Base-by-base conservation (phyloP, 2,329 filamentous ascomycete genomes). In the Chrysoporthe puriensis region DNA sequence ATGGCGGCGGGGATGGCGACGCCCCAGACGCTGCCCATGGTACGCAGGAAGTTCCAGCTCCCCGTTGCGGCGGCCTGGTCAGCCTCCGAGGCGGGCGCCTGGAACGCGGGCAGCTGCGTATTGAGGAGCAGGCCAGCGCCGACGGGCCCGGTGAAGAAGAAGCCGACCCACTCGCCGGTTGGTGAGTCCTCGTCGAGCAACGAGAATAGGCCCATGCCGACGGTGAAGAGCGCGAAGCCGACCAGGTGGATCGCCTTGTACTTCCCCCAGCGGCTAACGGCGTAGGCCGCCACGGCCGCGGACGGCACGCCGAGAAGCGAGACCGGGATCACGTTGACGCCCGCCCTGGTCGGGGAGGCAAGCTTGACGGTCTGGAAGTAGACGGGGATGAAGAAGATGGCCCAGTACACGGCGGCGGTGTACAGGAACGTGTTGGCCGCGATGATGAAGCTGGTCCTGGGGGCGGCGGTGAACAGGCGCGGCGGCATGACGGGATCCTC, bases 21-120 rank as follows among this genome's bases (percentile, higher is more conserved):
- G 16, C 83, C 83, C 72, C 84, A 80, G 4, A 81, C 78, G n/a
- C 77, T 74, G 1, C 83, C 84, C 26, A 85, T 79, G 46, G 73
- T 77, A 13, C 83, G 77, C 67, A 81, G 74, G 68, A 85, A 86
- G 0, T 74, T 71, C 74, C 77, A 82, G 61, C 79, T 78, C 0
- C 75, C 77, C 0, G 79, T 79, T 0, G 80, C 77, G 2, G 75
- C 66, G 1, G 78, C 77, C 0, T 74, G 72, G 57, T 83, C 78
- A 0, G 68, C 67, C 18, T 81, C 79, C 1, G 71, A 54, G 0
- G 80, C 66, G 0, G 74, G 67, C 0, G 81, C 82, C 72, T 81
- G 78, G 42, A 82, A 75, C 0, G 83, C 79, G 0, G 83, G 80
- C 1, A 82, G 77, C 7, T 81, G 74, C 1, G 77, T 76, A 4